Evolutionary conservation across 306 rosid genomes (phyloP).

Genomic region (Albizia julibrissin): DNA sequence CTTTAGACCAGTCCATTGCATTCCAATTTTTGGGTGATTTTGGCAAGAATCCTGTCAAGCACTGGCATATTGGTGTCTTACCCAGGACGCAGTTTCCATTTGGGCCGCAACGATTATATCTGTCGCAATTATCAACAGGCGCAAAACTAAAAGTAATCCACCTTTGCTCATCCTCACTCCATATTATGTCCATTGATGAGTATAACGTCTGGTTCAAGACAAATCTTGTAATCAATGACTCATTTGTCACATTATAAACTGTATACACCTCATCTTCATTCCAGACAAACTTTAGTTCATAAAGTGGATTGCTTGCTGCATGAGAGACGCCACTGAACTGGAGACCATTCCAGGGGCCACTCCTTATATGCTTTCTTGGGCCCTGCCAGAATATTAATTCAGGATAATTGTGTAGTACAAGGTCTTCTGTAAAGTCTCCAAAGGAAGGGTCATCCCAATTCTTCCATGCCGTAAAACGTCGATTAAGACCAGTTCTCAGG

Average conservation of each 20-base stretch:
- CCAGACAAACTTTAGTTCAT: background rate
- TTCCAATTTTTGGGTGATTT: background rate
- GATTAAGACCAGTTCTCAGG: constrained; percentile 19
- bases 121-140: background rate
- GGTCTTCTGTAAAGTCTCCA: constrained; percentile 12
- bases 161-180: background rate
- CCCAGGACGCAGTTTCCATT: background rate
- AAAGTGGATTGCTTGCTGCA: background rate
- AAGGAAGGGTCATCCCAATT: constrained; percentile 32
- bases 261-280: background rate
- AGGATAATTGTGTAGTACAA: background rate
- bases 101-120: background rate
- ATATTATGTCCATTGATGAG: background rate
- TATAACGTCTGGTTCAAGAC: background rate
- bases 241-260: background rate
- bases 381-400: constrained; percentile 20
- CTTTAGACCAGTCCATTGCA: background rate
- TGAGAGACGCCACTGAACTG: background rate
- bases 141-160: background rate
- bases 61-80: background rate
- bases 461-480: constrained; percentile 28
- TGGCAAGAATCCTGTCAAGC: background rate
- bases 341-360: background rate
- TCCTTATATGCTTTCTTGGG: background rate
- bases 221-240: background rate